Base-by-base conservation (phyloP, 352 stramenopile genomes). In the Phytophthora sansomeana region DNA sequence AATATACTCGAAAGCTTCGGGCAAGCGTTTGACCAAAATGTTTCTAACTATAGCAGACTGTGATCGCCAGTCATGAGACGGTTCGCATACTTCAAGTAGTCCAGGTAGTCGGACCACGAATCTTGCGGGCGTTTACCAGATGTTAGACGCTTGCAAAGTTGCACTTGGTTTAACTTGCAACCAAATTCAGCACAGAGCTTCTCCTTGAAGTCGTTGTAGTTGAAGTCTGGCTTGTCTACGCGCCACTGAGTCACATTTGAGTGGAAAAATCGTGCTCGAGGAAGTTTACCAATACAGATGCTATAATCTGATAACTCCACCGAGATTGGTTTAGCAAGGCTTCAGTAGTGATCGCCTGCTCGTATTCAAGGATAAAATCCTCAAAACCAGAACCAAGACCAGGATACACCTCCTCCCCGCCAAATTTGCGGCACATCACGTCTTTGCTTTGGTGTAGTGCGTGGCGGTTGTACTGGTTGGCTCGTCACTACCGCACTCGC, bases 81-180 rank as follows among this genome's bases (percentile, higher is more conserved):
- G 42, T 17, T n/a, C 44, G 63, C 51, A 19, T 53, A 63, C 21
- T 63, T 63, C 5, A 69, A 8, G n/a, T 69, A 58, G 28, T 69
- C 52, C 8, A 58, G 21, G 14, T 58, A 62, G 41, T 56, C 59
- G 1, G 59, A 52, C 42, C 58, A 63, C 2, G 35, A 54, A 26
- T 69, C 43, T 54, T 63, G 51, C 6, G 44, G 36, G 6, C 44
- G 46, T 17, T 63, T 69, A 8, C 5, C n/a, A 6, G 43, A 58
- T 7, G 42, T 56, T 10, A 69, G 24, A 3, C 43, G 30, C 26
- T 62, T 68, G 28, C 13, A 53, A 3, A 68, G 38, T 6, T 63
- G 51, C 0, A 69, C 52, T 58, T 69, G 42, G n/a, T 69, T 69
- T 1, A 63, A 16, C 36, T n/a, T 26, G 38, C 51, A 65, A 1